Evolutionary conservation across 805 yeast species (phyloP), one percentile per base, ranked within the genome.

Genomic region (Jamesozyma hellenica): DNA sequence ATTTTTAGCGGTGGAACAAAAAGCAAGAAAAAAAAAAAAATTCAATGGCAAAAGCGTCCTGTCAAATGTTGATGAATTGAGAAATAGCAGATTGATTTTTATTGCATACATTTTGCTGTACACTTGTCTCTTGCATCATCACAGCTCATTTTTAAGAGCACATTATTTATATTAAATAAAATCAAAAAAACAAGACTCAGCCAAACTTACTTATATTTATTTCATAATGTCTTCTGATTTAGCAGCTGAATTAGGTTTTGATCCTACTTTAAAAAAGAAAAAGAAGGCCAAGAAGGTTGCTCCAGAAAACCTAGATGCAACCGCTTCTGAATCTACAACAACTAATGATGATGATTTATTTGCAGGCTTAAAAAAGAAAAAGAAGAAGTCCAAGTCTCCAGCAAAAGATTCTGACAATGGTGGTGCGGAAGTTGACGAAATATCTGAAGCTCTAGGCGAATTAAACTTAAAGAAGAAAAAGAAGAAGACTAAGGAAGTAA

Each of bases 281-380:
- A 82, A 82, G 84, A 80, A 81, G 77, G 68, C 60, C 56, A 70
- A 61, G 70, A 74, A 56, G 65, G 66, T 64, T 43, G 65, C 59
- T 17, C 59, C 63, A 46, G 67, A 63, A 29, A 58, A 47, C 41
- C 42, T 58, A 48, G 52, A 61, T 35, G 70, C 70, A 60, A 65
- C 56, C 28, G 40, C 64, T 63, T 42, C 65, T 49, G 47, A 45
- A 26, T 51, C 47, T 16, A 55, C 52, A 5, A 50, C 47, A 16
- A 55, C 52, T 7, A 71, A 65, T 42, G 70, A 65, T 42, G 78
- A 73, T 47, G 87, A 79, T 46, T 64, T 84, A 65, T 78, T 84
- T 53, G 73, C 86, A 26, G 90, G 92, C 9, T 67, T 86, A 58
- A 84, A 82, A 64, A 83, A 83, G 67, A 84, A 85, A 73, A 77